Conservation (phyloP, 1,284 basidiomycete genomes). For the Boletellus sp. region DNA sequence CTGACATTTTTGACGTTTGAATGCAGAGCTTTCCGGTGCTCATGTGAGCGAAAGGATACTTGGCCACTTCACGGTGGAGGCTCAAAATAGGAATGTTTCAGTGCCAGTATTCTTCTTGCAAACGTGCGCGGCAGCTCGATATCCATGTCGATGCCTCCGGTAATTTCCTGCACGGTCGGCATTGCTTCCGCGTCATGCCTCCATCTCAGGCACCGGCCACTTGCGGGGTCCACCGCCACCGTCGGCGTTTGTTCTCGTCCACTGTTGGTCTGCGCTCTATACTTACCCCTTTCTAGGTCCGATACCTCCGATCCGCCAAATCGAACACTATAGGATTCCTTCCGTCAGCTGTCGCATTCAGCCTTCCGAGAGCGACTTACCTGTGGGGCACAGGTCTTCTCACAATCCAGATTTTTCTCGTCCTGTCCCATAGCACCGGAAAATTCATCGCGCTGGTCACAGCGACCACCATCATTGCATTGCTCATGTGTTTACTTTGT, state of each 20-base stretch:
- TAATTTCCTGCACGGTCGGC: conserved; percentile 22
- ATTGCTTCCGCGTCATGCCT: conserved; percentile 30
- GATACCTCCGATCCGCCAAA: conserved; percentile 23
- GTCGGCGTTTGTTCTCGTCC: conserved; percentile 22
- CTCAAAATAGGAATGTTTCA: conserved; percentile 6
- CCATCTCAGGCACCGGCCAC: conserved; percentile 23
- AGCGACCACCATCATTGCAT: conserved; percentile 4
- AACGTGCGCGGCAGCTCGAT: conserved; percentile 23
- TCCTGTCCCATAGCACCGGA: conserved; percentile 13
- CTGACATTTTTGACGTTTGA: conserved; percentile 13
- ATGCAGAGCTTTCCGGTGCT: conserved; percentile 23
- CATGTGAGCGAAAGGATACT: conserved; percentile 23
- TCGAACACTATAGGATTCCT: conserved; percentile 23
- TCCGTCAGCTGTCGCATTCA: conserved; percentile 24
- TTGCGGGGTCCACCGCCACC: conserved; percentile 21
- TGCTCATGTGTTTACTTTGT: conserved; percentile 19
- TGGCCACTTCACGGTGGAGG: background rate
- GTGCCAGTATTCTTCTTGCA: conserved; percentile 26
- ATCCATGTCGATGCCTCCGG: conserved; percentile 22
- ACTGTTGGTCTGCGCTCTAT: background rate
- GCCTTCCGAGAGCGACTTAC: conserved; percentile 27
- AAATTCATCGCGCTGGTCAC: conserved; percentile 14
- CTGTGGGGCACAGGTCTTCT: conserved; percentile 28
- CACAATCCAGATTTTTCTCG: conserved; percentile 21
- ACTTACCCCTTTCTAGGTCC: conserved; percentile 19